Evolutionary conservation across 768 basidiomycete species (phyloP).

Genomic region (Daedaleopsis nitida): DNA sequence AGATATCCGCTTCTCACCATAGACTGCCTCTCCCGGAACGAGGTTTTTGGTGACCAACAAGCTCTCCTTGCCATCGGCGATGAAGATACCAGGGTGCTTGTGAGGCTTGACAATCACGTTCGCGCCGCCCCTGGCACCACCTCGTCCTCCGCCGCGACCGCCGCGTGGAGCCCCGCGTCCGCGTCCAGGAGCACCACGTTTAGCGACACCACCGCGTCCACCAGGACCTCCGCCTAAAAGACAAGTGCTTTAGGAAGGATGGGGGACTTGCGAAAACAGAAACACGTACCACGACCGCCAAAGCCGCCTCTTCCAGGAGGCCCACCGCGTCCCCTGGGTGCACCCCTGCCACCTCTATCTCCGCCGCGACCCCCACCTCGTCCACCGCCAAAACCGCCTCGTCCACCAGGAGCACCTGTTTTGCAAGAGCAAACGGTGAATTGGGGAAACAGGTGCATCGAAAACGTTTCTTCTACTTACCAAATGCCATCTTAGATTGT

Average conservation of each 20-base stretch:
- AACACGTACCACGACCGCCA: conserved; percentile 35
- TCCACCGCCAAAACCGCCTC: conserved; percentile 49
- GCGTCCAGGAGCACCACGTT: conserved; percentile 34
- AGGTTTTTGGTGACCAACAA: conserved; percentile 98
- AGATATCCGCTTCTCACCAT: conserved; percentile 96
- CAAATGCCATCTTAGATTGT: conserved; percentile 34
- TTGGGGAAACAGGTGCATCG: not conserved
- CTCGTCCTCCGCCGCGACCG: conserved; percentile 53
- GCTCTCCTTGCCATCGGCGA: conserved; percentile 97
- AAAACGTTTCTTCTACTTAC: conserved; percentile 17
- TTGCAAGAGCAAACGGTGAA: not conserved
- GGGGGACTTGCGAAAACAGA: conserved; percentile 21
- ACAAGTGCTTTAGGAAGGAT: conserved; percentile 39
- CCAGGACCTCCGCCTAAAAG: conserved; percentile 10
- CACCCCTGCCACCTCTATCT: conserved; percentile 20
- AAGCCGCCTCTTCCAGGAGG: conserved; percentile 29
- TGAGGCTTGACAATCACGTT: conserved; percentile 95
- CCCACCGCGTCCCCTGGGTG: conserved; percentile 32
- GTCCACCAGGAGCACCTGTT: conserved; percentile 67
- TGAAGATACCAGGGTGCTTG: conserved; percentile 91
- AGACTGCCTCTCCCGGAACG: conserved; percentile 96
- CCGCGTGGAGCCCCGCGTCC: conserved; percentile 39
- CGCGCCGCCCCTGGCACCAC: conserved; percentile 79
- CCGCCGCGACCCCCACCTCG: conserved; percentile 36
- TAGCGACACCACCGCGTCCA: conserved; percentile 25